phyloP scores from a whole-genome alignment of 768 basidiomycete genomes.

The Russula virescens region DNA sequence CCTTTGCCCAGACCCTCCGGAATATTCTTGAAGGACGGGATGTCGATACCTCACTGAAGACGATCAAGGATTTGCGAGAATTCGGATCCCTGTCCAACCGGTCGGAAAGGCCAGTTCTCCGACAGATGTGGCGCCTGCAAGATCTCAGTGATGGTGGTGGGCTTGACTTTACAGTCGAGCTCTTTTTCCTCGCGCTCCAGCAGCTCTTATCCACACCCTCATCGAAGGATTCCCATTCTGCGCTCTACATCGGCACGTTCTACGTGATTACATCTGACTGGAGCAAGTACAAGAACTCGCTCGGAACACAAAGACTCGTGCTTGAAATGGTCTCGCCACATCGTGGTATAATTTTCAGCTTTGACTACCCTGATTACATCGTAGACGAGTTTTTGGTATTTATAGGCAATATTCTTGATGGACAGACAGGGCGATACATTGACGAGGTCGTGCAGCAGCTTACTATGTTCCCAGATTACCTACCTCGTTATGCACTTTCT shows the following conservation, averaged over 20 bases:
- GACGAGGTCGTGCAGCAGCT: background rate
- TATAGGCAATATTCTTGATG: background rate
- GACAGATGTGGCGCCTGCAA: background rate
- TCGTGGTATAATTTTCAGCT: background rate
- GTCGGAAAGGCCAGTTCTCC: background rate
- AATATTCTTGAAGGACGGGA: background rate
- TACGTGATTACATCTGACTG: background rate
- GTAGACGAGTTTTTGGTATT: background rate
- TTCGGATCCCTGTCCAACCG: no score
- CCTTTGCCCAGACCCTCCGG: background rate
- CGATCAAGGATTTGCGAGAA: background rate
- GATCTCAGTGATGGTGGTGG: background rate
- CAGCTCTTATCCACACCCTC: background rate
- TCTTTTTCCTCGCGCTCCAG: background rate
- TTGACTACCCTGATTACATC: background rate
- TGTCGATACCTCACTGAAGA: no score
- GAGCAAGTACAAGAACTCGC: background rate
- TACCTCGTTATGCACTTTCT: no score
- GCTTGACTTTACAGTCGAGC: background rate
- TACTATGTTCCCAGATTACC: no score
- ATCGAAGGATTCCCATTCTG: background rate
- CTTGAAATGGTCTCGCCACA: background rate
- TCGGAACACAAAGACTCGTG: constrained; percentile 1
- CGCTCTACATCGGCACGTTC: background rate
- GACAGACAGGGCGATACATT: background rate